Evolutionary conservation across 768 basidiomycete species (phyloP), one percentile per base, ranked within the genome.

Genomic region (Favolaschia claudopus): DNA sequence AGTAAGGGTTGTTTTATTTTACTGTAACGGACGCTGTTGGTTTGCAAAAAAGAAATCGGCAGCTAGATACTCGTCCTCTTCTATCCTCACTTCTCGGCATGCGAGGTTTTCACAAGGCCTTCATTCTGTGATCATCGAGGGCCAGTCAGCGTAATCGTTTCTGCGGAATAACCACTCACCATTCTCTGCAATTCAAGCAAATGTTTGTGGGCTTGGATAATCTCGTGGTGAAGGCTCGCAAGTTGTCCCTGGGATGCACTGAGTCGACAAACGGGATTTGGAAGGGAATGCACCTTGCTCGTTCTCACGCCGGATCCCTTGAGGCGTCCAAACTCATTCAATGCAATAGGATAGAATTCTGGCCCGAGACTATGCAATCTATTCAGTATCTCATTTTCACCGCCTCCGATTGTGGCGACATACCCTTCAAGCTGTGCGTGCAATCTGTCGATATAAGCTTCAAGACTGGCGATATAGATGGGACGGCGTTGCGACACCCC

Each of bases 231-330:
- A 6, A 92, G 79, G 24, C 86, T 86, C 0, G 89, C 79, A 4
- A 91, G 86, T 85, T 89, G 90, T 62, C 88, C 89, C 90, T 92
- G 27, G n/a, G n/a, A n/a, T n/a, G n/a, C n/a, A n/a, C n/a, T n/a
- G n/a, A n/a, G n/a, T n/a, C n/a, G n/a, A n/a, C n/a, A n/a, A n/a
- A n/a, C n/a, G n/a, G 34, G 3, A 28, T 19, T 25, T 43, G 22
- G 20, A 33, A 17, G 22, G n/a, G n/a, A n/a, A 64, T 67, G 40
- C 54, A 89, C 90, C 81, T 90, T 91, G 48, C 88, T 89, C 0
- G 88, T 91, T 71, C 87, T 92, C 22, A 83, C 85, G 67, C 91
- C 89, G n/a, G 91, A 77, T 6, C 89, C 89, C 46, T 80, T 85
- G 69, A 86, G 89, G 1, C 83, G 82, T 24, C 85, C 84, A 22